Evolutionary conservation across 1,139 yeast genomes (phyloP).

Genomic region (Nadsonia starkeyi-henricii): DNA sequence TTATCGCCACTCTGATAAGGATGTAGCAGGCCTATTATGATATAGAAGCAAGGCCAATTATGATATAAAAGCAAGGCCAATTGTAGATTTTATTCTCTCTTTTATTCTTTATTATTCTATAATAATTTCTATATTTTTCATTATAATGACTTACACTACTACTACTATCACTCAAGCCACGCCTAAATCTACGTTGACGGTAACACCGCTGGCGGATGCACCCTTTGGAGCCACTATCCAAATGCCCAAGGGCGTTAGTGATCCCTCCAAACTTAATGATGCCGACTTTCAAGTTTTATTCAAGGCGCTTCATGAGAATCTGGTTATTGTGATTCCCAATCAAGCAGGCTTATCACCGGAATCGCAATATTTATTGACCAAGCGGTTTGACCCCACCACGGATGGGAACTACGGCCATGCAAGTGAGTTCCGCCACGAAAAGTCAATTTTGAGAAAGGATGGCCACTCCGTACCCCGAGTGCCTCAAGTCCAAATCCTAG

Average conservation of each 20-base stretch:
- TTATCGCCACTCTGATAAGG: too few species aligned
- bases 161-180: too few species aligned
- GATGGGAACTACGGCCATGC: slow-evolving; percentile 71
- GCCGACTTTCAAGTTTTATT: slow-evolving; percentile 48
- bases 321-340: slow-evolving; percentile 60
- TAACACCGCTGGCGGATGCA: slow-evolving; percentile 31
- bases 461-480: slow-evolving; percentile 66
- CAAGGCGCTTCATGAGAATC: slow-evolving; percentile 49
- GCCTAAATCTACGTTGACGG: not conserved
- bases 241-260: slow-evolving; percentile 54
- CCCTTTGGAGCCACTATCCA: slow-evolving; percentile 56
- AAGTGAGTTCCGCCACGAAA: slow-evolving; percentile 64
- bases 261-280: slow-evolving; percentile 59
- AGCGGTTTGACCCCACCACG: slow-evolving; percentile 63
- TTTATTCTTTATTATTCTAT: too few species aligned
- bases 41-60: too few species aligned
- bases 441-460: slow-evolving; percentile 65
- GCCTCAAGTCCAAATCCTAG: slow-evolving; percentile 82
- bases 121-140: too few species aligned
- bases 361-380: slow-evolving; percentile 61
- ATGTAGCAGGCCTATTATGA: too few species aligned
- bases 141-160: too few species aligned
- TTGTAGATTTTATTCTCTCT: too few species aligned
- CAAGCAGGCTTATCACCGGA: slow-evolving; percentile 54
- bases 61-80: too few species aligned